Evolutionary conservation across 306 rosid genomes (phyloP).

Genomic region (Lablab purpureus): DNA sequence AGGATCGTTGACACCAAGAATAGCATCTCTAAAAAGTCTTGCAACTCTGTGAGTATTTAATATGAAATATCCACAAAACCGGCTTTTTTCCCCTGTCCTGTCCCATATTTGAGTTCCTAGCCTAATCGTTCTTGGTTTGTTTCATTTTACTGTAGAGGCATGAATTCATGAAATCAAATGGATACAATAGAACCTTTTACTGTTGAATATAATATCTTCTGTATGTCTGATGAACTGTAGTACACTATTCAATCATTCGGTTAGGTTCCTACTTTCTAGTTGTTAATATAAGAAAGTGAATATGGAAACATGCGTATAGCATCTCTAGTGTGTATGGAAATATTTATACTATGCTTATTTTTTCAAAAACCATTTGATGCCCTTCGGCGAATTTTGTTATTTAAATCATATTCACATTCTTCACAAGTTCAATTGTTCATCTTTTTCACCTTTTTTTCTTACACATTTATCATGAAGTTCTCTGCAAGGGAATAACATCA

Average conservation of each 20-base stretch:
- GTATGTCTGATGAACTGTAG: background rate
- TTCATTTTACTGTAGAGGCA: constrained; percentile 32
- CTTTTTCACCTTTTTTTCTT: background rate
- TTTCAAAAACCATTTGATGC: constrained; percentile 1
- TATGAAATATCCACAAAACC: constrained; percentile 18
- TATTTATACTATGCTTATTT: constrained; percentile 8
- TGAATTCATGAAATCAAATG: background rate
- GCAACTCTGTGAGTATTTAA: constrained; percentile 70
- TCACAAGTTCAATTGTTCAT: constrained; percentile 16
- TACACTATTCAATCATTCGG: background rate
- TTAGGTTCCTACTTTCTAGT: constrained; percentile 24
- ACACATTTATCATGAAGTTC: constrained; percentile 57
- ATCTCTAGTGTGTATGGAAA: background rate
- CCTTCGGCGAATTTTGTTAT: constrained; percentile 17
- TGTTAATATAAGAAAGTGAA: constrained; percentile 15
- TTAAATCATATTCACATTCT: background rate
- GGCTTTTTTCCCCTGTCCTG: background rate
- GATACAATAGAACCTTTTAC: background rate
- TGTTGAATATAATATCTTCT: constrained; percentile 11
- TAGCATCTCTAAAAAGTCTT: constrained; percentile 72
- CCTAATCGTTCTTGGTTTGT: constrained; percentile 27
- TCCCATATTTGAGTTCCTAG: constrained; percentile 9
- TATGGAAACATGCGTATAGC: background rate
- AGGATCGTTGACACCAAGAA: constrained; percentile 77
- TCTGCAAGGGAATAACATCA: constrained; percentile 81